Evolutionary conservation across 169 alveolate genomes (phyloP).

Genomic region (Ichthyophthirius multifiliis): DNA sequence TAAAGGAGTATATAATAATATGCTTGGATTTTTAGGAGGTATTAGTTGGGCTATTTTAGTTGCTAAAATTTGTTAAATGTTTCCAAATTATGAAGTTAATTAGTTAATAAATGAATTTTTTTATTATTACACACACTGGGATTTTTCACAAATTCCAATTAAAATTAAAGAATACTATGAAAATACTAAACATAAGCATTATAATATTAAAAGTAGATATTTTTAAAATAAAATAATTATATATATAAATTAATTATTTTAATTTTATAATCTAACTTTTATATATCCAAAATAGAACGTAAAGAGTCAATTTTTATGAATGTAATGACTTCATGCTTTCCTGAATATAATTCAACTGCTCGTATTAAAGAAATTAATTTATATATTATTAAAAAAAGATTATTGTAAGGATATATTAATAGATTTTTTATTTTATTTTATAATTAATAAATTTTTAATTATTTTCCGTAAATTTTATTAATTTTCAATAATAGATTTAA

Average conservation of each 20-base stretch:
- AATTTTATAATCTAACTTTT: not conserved
- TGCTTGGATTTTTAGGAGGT: constrained; percentile 75
- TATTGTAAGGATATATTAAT: not conserved
- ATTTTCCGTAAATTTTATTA: not conserved
- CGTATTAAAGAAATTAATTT: not conserved
- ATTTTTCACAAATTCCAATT: not conserved
- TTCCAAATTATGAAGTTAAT: constrained; percentile 34
- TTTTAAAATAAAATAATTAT: not conserved
- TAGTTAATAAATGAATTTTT: not conserved
- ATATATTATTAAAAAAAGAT: not conserved
- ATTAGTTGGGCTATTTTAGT: constrained; percentile 81
- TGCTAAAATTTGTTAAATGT: constrained; percentile 55
- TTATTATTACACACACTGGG: not conserved
- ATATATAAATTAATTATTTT: not conserved
- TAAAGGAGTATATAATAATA: constrained; percentile 57
- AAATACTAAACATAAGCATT: not conserved
- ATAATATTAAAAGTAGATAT: not conserved
- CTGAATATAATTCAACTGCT: not conserved
- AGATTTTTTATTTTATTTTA: not conserved
- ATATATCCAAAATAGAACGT: not conserved
- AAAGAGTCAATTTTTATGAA: not conserved
- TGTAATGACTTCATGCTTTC: constrained; percentile 1
- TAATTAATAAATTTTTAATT: too few species aligned
- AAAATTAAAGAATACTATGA: not conserved
- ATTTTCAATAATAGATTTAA: too few species aligned